phyloP scores from a whole-genome alignment of 1,284 basidiomycete genomes.

The Malassezia slooffiae region DNA sequence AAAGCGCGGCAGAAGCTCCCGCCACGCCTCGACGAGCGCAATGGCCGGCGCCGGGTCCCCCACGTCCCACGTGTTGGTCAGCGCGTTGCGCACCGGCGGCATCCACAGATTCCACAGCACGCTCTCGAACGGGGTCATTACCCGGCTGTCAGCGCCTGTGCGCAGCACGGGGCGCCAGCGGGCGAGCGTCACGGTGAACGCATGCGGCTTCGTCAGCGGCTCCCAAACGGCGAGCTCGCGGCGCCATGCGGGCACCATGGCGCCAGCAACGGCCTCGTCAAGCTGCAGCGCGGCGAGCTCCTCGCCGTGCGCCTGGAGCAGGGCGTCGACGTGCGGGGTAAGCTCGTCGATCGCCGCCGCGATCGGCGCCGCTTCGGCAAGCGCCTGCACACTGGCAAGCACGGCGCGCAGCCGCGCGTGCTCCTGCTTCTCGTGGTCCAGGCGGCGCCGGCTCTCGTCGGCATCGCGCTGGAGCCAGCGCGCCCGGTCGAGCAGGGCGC shows the following conservation, averaged over 20 bases:
- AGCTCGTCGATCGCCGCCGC: slow-evolving; percentile 1
- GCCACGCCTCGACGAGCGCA: slow-evolving; percentile 77
- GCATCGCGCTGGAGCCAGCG: slow-evolving; percentile 55
- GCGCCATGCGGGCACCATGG: slow-evolving; percentile 3
- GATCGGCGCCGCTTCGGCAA: slow-evolving; percentile 4
- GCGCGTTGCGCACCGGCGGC: slow-evolving; percentile 71
- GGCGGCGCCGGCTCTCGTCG: slow-evolving; percentile 59
- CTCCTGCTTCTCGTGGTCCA: slow-evolving; percentile 54
- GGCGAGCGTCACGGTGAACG: slow-evolving; percentile 22
- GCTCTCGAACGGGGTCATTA: slow-evolving; percentile 91
- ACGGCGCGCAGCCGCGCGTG: slow-evolving; percentile 22
- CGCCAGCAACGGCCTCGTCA: slow-evolving; percentile 15
- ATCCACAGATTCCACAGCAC: slow-evolving; percentile 90
- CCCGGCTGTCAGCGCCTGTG: background rate
- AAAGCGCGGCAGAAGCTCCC: slow-evolving; percentile 71
- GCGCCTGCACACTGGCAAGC: slow-evolving; percentile 16
- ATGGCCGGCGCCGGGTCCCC: slow-evolving; percentile 63
- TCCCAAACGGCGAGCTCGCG: too few species aligned
- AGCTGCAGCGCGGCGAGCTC: background rate
- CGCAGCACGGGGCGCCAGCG: slow-evolving; percentile 43
- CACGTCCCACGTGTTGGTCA: slow-evolving; percentile 75
- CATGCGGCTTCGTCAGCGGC: background rate
- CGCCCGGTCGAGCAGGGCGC: slow-evolving; percentile 65
- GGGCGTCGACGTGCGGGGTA: background rate
- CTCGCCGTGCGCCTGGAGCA: background rate